phyloP scores from a whole-genome alignment of 2,329 filamentous ascomycete species.

The Dendrostoma leiphaemia region DNA sequence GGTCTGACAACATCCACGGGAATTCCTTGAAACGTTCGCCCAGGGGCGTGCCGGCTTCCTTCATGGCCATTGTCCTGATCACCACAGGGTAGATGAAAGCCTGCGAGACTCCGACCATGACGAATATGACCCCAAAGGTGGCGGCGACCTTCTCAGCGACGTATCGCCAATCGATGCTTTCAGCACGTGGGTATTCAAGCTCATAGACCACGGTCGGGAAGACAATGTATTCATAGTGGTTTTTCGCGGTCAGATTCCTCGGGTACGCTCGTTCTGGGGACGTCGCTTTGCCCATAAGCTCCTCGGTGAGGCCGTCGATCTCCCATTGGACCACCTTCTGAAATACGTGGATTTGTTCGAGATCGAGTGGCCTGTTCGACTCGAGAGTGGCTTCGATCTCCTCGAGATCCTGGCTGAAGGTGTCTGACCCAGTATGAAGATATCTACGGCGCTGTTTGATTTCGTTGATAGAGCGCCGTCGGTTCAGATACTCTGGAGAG shows the following conservation, averaged over 20 bases:
- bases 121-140: slow-evolving; percentile 69
- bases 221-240: slow-evolving; percentile 71
- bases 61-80: slow-evolving; percentile 63
- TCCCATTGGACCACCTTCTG: slow-evolving; percentile 65
- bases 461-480: slow-evolving; percentile 38
- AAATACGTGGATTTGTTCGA: slow-evolving; percentile 62
- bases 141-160: slow-evolving; percentile 70
- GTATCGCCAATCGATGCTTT: slow-evolving; percentile 71
- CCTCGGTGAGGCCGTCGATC: slow-evolving; percentile 61
- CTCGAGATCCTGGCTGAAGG: slow-evolving; percentile 48
- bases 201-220: slow-evolving; percentile 79
- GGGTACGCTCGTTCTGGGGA: slow-evolving; percentile 56
- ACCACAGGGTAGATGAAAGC: slow-evolving; percentile 76
- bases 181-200: slow-evolving; percentile 69
- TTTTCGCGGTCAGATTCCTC: slow-evolving; percentile 61
- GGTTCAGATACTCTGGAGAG: slow-evolving; percentile 43
- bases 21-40: slow-evolving; percentile 63
- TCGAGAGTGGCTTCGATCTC: slow-evolving; percentile 62
- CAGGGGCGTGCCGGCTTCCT: slow-evolving; percentile 62
- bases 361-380: slow-evolving; percentile 56
- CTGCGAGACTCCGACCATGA: slow-evolving; percentile 78
- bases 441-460: slow-evolving; percentile 42
- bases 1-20: slow-evolving; percentile 71
- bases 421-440: slow-evolving; percentile 27
- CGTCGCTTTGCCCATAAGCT: slow-evolving; percentile 63